Conservation (phyloP, 2,329 filamentous ascomycete species). For the Penicillium aurantiogriseum region DNA sequence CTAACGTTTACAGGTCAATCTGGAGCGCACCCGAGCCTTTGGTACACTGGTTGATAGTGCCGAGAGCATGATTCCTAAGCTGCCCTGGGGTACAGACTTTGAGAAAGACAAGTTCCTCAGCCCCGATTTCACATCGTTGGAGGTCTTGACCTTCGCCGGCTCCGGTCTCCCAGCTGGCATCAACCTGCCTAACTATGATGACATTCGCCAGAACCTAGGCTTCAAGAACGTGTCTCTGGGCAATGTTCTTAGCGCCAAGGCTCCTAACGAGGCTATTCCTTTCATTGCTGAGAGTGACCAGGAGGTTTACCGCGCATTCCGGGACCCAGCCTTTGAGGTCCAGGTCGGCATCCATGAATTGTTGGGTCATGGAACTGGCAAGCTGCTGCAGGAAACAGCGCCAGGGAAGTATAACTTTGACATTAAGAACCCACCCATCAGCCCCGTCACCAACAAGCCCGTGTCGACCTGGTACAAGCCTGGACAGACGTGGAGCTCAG, state of each 20-base stretch:
- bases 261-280: slow-evolving; percentile 86
- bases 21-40: slow-evolving; percentile 86
- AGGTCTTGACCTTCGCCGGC: slow-evolving; percentile 78
- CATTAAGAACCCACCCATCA: slow-evolving; percentile 73
- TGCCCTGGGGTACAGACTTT: slow-evolving; percentile 85
- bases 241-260: slow-evolving; percentile 88
- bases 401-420: slow-evolving; percentile 88
- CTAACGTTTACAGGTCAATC: slow-evolving; percentile 60
- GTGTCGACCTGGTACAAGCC: slow-evolving; percentile 89
- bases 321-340: slow-evolving; percentile 86
- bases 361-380: slow-evolving; percentile 85
- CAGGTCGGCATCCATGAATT: slow-evolving; percentile 95
- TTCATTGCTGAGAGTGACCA: slow-evolving; percentile 81
- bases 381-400: slow-evolving; percentile 84
- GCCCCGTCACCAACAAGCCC: slow-evolving; percentile 73
- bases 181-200: slow-evolving; percentile 58
- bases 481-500: slow-evolving; percentile 89
- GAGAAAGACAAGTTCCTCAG: slow-evolving; percentile 96
- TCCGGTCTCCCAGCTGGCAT: slow-evolving; percentile 62
- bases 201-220: slow-evolving; percentile 60
- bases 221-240: slow-evolving; percentile 79
- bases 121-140: slow-evolving; percentile 92
- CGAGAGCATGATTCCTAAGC: slow-evolving; percentile 76
- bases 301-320: slow-evolving; percentile 74
- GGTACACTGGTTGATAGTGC: slow-evolving; percentile 79